A percentile compares a stretch with the other conserved stretches of the same genome.
These are phyloP conservation scores for Fraxinus excelsior DNA, from an alignment of 257 asterid genomes.

Conservation along the genomic window DNA sequence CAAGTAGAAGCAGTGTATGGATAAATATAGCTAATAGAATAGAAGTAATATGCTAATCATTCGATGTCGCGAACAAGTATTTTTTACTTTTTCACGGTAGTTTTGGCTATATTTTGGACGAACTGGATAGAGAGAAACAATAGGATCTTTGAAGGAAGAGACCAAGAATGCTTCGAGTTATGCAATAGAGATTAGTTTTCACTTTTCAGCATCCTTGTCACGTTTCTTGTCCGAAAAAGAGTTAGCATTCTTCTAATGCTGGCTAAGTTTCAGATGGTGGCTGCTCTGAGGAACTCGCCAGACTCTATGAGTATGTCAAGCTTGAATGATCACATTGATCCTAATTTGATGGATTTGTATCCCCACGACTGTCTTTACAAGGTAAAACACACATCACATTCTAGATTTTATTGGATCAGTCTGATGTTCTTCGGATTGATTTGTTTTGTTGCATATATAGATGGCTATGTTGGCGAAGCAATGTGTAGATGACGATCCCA, in stretches of 20 bases:
- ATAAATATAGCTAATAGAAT: no score
- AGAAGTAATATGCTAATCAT: no score
- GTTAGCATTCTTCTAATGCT: conserved; percentile 7
- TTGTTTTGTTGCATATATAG: conserved; percentile 26
- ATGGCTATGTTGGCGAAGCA: conserved; percentile 86
- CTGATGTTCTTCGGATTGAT: neutral
- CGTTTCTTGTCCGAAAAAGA: neutral
- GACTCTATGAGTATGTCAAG: conserved; percentile 82
- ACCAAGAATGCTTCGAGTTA: no score
- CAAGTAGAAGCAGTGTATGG: no score
- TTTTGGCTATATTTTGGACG: no score
- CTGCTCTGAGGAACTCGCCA: conserved; percentile 73
- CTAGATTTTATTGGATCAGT: neutral
- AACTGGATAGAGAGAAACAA: no score
- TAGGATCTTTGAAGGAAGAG: no score
- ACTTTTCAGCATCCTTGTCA: no score
- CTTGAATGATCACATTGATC: conserved; percentile 81
- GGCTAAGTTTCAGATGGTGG: conserved; percentile 72
- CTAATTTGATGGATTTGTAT: conserved; percentile 72
- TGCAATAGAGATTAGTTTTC: no score
- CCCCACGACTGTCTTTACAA: conserved; percentile 94
- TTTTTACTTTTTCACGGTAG: no score
- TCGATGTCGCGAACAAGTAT: no score
- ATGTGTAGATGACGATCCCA: conserved; percentile 90
- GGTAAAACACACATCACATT: conserved; percentile 43